Base-by-base conservation (phyloP, 495 filamentous ascomycete species). In the Cercophora samala region DNA sequence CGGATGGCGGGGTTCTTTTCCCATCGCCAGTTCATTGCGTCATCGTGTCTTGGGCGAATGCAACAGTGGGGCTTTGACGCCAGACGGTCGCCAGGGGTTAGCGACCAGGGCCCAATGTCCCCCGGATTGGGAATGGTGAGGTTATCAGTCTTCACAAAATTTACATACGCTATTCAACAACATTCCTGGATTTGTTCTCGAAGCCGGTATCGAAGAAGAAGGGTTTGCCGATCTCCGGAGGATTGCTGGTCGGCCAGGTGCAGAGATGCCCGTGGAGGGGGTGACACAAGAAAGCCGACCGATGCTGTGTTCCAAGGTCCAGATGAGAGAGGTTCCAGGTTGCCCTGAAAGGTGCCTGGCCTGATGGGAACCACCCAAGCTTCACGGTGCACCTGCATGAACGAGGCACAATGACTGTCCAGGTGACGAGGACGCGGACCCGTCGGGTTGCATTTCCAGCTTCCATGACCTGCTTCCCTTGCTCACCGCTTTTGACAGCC, bases 351-450 rank as follows among this genome's bases (percentile, higher is more conserved):
- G 22, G 66, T 64, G 37, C 60, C 66, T 64, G 60, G 60, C 46
- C 46, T 63, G 42, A 23, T 25, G 18, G 58, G 1, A 19, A 56
- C 26, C 58, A 32, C n/a, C 53, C 53, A 62, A n/a, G 42, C 23
- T 23, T 21, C 24, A 19, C 26, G 63, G 60, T 54, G 60, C 60
- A 54, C 68, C 60, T 74, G 72, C 72, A 72, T 68, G 66, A 63
- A 68, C 63, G 72, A 74, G 69, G 68, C 64, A 66, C 66, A 60
- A 52, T 52, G 32, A 37, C 37, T 56, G 58, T 65, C 62, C 65
- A 68, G 72, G 63, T 70, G 69, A 72, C 66, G 58, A 61, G 25
- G 63, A 61, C 64, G 53, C 61, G 63, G 59, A 32, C 66, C 68
- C 29, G 18, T 17, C 42, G 42, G 56, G 22, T 17, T 58, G 42